Conservation (phyloP, 78 protist species). For the Capsaspora owczarzaki region DNA sequence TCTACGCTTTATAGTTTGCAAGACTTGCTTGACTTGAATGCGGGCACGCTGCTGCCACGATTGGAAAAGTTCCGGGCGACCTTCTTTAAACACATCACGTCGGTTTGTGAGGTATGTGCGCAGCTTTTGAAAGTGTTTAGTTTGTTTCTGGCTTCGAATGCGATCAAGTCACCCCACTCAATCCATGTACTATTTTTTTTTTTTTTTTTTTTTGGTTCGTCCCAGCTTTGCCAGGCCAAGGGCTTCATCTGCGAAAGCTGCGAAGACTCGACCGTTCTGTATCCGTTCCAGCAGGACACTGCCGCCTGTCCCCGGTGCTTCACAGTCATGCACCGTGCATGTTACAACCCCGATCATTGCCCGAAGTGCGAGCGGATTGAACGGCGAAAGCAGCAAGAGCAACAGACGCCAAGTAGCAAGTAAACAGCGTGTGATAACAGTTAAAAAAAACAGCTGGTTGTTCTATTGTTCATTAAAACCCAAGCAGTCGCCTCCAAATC, state of each 20-base stretch:
- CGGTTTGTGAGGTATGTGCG: not conserved
- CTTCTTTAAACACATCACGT: not conserved
- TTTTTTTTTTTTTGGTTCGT: not conserved
- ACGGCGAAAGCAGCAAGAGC: too few species aligned
- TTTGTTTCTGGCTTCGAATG: not conserved
- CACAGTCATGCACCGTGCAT: not conserved
- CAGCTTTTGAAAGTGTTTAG: not conserved
- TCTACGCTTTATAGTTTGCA: not conserved
- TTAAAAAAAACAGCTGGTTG: too few species aligned
- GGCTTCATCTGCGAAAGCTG: not conserved
- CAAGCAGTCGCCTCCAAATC: too few species aligned
- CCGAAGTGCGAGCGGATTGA: conserved; percentile 1
- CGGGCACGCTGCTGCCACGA: not conserved
- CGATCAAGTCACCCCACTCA: not conserved
- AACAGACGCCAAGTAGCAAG: too few species aligned
- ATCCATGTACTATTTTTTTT: not conserved
- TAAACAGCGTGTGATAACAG: too few species aligned
- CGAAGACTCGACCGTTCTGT: not conserved
- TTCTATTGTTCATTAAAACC: too few species aligned
- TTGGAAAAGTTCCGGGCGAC: not conserved
- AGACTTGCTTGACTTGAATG: not conserved
- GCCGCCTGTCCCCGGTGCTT: not conserved
- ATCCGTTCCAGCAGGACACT: not conserved
- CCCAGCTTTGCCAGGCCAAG: conserved; percentile 3
- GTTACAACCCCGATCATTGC: not conserved